Evolutionary conservation across 139 green algal genomes (phyloP).

Genomic region (Tetratostichococcus sp.): DNA sequence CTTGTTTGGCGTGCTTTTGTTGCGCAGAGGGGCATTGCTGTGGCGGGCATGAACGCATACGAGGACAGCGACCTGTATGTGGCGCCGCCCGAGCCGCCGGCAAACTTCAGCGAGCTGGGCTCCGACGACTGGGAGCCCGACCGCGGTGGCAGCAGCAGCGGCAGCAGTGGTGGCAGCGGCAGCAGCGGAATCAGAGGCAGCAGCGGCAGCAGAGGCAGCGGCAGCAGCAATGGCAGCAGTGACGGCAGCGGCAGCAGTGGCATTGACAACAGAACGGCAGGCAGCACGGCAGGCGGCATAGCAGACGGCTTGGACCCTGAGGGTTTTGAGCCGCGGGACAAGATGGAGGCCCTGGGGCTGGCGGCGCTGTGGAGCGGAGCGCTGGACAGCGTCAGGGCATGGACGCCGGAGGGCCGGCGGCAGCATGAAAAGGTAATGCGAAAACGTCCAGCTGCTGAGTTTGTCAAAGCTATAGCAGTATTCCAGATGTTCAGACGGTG

Average conservation of each 20-base stretch:
- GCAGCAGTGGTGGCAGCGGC: too few relatives aligned
- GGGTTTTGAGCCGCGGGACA: too few relatives aligned
- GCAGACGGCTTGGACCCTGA: too few relatives aligned
- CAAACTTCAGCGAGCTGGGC: background rate
- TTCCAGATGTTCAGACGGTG: too few relatives aligned
- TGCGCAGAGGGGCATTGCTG: background rate
- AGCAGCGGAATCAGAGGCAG: background rate
- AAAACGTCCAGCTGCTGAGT: too few relatives aligned
- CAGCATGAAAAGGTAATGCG: background rate
- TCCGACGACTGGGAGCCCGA: too few relatives aligned
- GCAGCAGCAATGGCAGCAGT: background rate
- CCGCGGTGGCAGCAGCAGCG: too few relatives aligned
- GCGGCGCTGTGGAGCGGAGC: background rate
- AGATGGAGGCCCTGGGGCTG: background rate
- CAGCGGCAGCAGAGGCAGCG: background rate
- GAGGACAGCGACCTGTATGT: background rate
- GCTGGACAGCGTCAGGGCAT: background rate
- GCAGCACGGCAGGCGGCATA: too few relatives aligned
- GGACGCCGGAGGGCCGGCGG: background rate
- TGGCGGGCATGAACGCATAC: background rate
- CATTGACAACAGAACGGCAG: too few relatives aligned
- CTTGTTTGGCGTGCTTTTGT: too few relatives aligned
- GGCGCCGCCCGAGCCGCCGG: background rate
- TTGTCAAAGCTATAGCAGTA: too few relatives aligned
- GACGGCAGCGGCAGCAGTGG: too few relatives aligned